Conservation (phyloP, 345 rosid species). For the Camelina hispida region DNA sequence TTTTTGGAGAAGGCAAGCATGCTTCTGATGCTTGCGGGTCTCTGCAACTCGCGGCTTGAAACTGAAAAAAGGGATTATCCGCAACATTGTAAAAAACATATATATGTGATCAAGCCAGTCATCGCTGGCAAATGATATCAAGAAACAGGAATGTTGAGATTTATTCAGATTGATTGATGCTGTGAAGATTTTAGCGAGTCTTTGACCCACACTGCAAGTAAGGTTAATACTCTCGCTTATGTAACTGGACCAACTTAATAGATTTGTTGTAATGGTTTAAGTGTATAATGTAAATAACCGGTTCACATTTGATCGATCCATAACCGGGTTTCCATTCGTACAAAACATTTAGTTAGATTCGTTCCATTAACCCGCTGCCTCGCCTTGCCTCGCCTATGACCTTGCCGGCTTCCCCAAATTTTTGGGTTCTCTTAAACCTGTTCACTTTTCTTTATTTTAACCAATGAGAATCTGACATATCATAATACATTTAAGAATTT, state of each 20-base stretch:
- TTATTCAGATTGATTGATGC: conserved; percentile 8
- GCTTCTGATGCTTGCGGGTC: conserved; percentile 83
- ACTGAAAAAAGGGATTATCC: not conserved
- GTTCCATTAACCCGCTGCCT: too few relatives aligned
- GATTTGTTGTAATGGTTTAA: not conserved
- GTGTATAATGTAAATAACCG: not conserved
- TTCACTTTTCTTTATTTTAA: too few relatives aligned
- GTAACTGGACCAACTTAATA: too few relatives aligned
- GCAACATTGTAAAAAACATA: too few relatives aligned
- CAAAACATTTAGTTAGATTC: too few relatives aligned
- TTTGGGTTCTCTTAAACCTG: too few relatives aligned
- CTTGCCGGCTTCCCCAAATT: too few relatives aligned
- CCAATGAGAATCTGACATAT: too few relatives aligned
- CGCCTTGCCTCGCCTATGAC: too few relatives aligned
- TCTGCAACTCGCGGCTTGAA: conserved; percentile 59
- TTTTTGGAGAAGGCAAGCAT: conserved; percentile 75
- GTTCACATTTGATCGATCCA: not conserved
- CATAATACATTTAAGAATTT: too few relatives aligned
- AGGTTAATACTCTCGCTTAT: too few relatives aligned
- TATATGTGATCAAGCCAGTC: not conserved
- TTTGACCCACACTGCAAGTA: not conserved
- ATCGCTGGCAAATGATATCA: not conserved
- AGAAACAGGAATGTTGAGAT: conserved; percentile 7
- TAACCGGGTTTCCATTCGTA: not conserved
- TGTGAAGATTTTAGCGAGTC: not conserved